phyloP scores from a whole-genome alignment of 2,329 filamentous ascomycete genomes.

The Nemania sp. region DNA sequence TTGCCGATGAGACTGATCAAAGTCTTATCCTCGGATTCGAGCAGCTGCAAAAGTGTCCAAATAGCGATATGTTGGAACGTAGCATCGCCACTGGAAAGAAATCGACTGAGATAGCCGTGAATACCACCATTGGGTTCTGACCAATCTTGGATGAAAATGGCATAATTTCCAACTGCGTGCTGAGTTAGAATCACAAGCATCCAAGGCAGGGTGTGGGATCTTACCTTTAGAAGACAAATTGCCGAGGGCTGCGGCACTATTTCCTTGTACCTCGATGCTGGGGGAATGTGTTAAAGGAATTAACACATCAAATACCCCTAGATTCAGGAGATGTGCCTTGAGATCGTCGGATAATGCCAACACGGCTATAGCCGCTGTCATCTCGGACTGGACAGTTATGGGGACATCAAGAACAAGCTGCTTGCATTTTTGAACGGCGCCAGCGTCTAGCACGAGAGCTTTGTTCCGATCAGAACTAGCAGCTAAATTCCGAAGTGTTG shows the following conservation, averaged over 20 bases:
- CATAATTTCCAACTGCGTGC: slow-evolving; percentile 84
- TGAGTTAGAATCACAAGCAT: slow-evolving; percentile 16
- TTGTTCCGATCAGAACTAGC: slow-evolving; percentile 98
- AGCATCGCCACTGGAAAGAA: slow-evolving; percentile 90
- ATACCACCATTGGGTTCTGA: slow-evolving; percentile 90
- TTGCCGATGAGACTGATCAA: slow-evolving; percentile 88
- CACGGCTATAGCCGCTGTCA: slow-evolving; percentile 99
- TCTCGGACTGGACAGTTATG: slow-evolving; percentile 94
- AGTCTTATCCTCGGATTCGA: slow-evolving; percentile 91
- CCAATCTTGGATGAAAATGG: slow-evolving; percentile 95
- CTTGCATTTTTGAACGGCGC: slow-evolving; percentile 98
- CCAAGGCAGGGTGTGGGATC: slow-evolving; percentile 23
- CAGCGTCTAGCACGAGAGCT: slow-evolving; percentile 93
- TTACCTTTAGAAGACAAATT: slow-evolving; percentile 96
- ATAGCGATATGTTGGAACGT: slow-evolving; percentile 99
- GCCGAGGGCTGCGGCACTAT: slow-evolving; percentile 92
- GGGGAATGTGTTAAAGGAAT: slow-evolving; percentile 94
- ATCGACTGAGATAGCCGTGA: slow-evolving; percentile 90
- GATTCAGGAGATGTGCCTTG: slow-evolving; percentile 85
- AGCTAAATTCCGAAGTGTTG: slow-evolving; percentile 90
- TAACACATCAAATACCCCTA: slow-evolving; percentile 94
- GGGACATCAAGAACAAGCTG: slow-evolving; percentile 92
- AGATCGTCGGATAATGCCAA: slow-evolving; percentile 93
- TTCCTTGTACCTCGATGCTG: slow-evolving; percentile 97
- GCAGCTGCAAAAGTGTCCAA: slow-evolving; percentile 92